These are phyloP conservation scores for Termitomyces sp. DNA, from an alignment of 768 basidiomycete genomes.

Conservation along the genomic window DNA sequence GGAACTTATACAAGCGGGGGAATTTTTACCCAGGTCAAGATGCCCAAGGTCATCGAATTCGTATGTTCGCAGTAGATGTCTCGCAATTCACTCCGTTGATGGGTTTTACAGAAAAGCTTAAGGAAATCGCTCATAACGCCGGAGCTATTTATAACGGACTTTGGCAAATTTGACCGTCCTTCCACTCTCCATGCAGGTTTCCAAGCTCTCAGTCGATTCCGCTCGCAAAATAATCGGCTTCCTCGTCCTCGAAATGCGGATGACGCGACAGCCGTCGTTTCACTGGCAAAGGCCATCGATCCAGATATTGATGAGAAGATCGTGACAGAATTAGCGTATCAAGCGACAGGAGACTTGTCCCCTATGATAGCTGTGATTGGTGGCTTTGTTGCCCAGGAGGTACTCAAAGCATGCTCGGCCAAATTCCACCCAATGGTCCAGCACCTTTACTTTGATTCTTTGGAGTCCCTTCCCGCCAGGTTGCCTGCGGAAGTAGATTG, in stretches of 20 bases:
- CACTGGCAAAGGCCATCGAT: constrained; percentile 74
- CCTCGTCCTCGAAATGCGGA: constrained; percentile 79
- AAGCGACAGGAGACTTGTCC: constrained; percentile 85
- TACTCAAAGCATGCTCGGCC: constrained; percentile 92
- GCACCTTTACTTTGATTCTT: constrained; percentile 93
- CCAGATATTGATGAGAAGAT: constrained; percentile 76
- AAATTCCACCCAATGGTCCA: constrained; percentile 98
- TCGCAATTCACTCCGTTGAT: background rate
- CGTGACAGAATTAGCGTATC: constrained; percentile 81
- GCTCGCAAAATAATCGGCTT: constrained; percentile 53
- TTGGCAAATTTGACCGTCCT: constrained; percentile 94
- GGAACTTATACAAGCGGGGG: constrained; percentile 82
- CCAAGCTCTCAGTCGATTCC: constrained; percentile 86
- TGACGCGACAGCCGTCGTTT: constrained; percentile 71
- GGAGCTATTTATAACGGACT: constrained; percentile 92
- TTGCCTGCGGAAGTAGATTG: constrained; percentile 81
- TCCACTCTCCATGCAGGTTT: constrained; percentile 88
- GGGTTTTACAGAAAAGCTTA: constrained; percentile 75
- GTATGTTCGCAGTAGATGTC: constrained; percentile 43
- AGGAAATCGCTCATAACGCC: constrained; percentile 77
- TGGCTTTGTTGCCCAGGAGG: constrained; percentile 97
- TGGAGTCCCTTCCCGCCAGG: constrained; percentile 81
- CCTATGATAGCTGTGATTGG: constrained; percentile 93
- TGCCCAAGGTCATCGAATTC: constrained; percentile 95
- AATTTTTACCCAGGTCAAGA: constrained; percentile 97